Evolutionary conservation across 306 rosid genomes (phyloP).

Genomic region (Pyrus communis): DNA sequence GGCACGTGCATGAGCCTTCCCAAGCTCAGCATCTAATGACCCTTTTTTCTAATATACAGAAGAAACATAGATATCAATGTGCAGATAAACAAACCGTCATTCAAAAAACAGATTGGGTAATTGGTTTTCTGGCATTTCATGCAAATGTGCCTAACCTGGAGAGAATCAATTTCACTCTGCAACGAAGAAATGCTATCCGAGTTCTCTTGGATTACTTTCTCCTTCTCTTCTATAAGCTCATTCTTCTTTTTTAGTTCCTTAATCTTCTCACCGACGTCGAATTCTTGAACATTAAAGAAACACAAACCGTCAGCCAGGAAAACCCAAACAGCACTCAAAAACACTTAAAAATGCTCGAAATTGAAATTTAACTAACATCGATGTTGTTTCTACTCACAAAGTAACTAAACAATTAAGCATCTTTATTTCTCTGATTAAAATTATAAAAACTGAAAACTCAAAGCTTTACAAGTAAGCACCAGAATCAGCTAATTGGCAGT

Average conservation of each 20-base stretch:
- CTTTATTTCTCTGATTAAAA: not conserved
- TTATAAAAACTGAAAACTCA: not conserved
- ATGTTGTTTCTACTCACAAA: not conserved
- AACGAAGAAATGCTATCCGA: conserved; percentile 40
- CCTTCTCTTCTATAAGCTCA: conserved; percentile 49
- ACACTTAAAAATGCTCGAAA: not conserved
- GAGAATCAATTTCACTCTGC: conserved; percentile 59
- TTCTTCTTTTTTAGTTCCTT: conserved; percentile 54
- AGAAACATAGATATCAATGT: not conserved
- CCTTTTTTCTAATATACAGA: conserved; percentile 53
- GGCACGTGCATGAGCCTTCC: conserved; percentile 82
- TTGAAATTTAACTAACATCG: not conserved
- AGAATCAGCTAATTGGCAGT: not conserved
- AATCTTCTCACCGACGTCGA: conserved; percentile 42
- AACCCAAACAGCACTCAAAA: conserved; percentile 7
- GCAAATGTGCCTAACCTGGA: conserved; percentile 54
- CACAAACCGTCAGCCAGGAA: conserved; percentile 21
- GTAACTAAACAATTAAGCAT: not conserved
- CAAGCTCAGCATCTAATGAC: conserved; percentile 48
- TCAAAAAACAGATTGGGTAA: not conserved
- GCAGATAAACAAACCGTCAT: not conserved
- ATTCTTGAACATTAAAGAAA: conserved; percentile 41
- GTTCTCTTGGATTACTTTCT: conserved; percentile 40
- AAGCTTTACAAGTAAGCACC: not conserved
- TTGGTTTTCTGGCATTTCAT: not conserved